A percentile compares a stretch with the other conserved stretches of the same genome.
phyloP scores from a whole-genome alignment of 169 alveolate genomes.

The Plasmodium reichenowi region DNA sequence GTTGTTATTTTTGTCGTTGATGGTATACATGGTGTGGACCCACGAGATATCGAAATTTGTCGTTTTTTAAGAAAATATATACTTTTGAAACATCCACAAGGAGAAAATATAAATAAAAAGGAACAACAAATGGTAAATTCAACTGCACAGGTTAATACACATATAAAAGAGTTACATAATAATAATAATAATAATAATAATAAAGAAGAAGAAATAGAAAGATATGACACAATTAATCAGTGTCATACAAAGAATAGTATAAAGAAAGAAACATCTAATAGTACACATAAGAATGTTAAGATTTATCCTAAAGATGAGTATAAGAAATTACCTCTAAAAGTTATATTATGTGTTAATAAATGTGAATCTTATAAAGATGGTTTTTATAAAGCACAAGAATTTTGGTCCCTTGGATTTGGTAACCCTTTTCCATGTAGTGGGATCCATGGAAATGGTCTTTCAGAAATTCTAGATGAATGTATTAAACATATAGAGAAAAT shows the following conservation, averaged over 20 bases:
- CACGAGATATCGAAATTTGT: conserved; percentile 81
- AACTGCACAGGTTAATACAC: neutral
- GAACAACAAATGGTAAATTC: neutral
- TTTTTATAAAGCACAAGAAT: conserved; percentile 82
- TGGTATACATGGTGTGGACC: conserved; percentile 85
- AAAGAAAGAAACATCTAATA: neutral
- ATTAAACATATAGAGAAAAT: conserved; percentile 75
- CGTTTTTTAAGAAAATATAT: conserved; percentile 71
- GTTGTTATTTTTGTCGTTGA: conserved; percentile 84
- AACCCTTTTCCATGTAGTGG: conserved; percentile 87
- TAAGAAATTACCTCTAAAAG: conserved; percentile 25
- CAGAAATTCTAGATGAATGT: conserved; percentile 80
- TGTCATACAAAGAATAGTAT: neutral
- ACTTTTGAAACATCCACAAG: conserved; percentile 1
- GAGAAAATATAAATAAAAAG: neutral
- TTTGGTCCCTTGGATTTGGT: conserved; percentile 86
- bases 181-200: neutral
- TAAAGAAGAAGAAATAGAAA: neutral
- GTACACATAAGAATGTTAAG: neutral
- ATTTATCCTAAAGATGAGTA: neutral
- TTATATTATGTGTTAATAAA: conserved; percentile 83
- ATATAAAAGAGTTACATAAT: neutral
- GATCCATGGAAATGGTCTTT: conserved; percentile 84
- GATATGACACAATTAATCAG: neutral
- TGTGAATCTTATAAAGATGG: conserved; percentile 86